Evolutionary conservation across 75 land plant genomes (phyloP).

Genomic region (Pinus tabuliformis): DNA sequence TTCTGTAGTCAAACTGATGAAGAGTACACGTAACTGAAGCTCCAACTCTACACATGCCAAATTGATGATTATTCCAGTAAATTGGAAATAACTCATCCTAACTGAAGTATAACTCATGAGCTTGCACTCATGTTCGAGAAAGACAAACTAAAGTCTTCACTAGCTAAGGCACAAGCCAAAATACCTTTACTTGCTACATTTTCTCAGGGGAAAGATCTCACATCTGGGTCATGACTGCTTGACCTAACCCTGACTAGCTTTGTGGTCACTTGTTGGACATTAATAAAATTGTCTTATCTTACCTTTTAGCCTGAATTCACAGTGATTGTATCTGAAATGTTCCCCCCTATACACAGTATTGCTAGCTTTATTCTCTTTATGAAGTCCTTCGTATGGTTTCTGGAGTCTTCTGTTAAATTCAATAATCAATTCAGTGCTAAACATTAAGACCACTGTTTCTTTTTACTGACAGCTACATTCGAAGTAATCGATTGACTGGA

Average conservation of each 20-base stretch:
- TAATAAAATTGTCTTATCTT: neutral
- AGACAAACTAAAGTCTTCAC: no score
- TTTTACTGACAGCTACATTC: slow-evolving; percentile 7
- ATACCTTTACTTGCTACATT: no score
- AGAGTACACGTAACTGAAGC: no score
- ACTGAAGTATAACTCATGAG: no score
- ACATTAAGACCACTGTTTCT: neutral
- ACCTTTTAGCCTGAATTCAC: neutral
- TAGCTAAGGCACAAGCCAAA: no score
- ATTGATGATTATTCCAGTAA: no score
- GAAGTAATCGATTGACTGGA: slow-evolving; percentile 11
- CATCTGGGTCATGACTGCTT: no score
- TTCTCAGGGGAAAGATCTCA: no score
- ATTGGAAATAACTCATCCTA: no score
- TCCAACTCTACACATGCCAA: no score
- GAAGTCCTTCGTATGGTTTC: neutral
- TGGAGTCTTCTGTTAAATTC: neutral
- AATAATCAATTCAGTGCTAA: neutral
- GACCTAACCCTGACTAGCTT: neutral
- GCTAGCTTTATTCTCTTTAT: neutral
- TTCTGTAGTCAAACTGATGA: no score
- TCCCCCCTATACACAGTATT: neutral
- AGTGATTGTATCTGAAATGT: neutral
- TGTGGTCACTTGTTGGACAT: neutral
- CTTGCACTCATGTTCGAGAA: no score